A percentile compares a stretch with the other conserved stretches of the same genome.
phyloP scores from a whole-genome alignment of 2,329 filamentous ascomycete genomes.

The Beauveria rudraprayagi region DNA sequence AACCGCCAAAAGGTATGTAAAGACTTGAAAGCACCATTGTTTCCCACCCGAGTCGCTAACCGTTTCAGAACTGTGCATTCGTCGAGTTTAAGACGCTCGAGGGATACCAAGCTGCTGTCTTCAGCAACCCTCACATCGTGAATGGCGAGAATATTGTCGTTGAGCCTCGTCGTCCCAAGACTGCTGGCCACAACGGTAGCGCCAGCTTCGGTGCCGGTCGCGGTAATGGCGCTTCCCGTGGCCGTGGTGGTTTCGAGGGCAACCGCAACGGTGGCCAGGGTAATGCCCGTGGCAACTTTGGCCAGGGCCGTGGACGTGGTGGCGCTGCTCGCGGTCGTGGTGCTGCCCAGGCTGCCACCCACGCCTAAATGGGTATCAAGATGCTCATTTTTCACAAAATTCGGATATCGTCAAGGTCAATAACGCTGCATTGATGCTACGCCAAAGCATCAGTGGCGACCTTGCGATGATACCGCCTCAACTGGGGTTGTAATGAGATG shows the following conservation, averaged over 20 bases:
- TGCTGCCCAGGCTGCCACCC: constrained; percentile 41
- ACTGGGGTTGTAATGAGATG: not conserved
- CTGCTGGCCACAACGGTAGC: constrained; percentile 60
- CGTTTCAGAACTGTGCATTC: constrained; percentile 80
- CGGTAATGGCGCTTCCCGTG: constrained; percentile 52
- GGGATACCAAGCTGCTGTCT: constrained; percentile 74
- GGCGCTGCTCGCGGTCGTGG: constrained; percentile 58
- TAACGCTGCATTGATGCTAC: not conserved
- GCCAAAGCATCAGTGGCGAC: not conserved
- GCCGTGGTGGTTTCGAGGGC: constrained; percentile 65
- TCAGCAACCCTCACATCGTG: constrained; percentile 78
- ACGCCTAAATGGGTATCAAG: constrained; percentile 31
- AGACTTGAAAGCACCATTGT: not conserved
- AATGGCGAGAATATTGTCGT: constrained; percentile 76
- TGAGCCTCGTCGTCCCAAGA: constrained; percentile 79
- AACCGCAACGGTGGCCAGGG: constrained; percentile 58
- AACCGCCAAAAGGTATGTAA: constrained; percentile 72
- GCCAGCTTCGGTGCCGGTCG: constrained; percentile 53
- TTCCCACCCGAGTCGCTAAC: constrained; percentile 14
- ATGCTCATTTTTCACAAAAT: not conserved
- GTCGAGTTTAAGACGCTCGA: constrained; percentile 81
- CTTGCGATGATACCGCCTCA: not conserved
- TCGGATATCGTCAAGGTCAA: not conserved
- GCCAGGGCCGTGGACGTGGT: constrained; percentile 57
- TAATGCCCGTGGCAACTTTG: constrained; percentile 59